Base-by-base conservation (phyloP, 2,329 filamentous ascomycete genomes). In the Hymenoscyphus occultus region DNA sequence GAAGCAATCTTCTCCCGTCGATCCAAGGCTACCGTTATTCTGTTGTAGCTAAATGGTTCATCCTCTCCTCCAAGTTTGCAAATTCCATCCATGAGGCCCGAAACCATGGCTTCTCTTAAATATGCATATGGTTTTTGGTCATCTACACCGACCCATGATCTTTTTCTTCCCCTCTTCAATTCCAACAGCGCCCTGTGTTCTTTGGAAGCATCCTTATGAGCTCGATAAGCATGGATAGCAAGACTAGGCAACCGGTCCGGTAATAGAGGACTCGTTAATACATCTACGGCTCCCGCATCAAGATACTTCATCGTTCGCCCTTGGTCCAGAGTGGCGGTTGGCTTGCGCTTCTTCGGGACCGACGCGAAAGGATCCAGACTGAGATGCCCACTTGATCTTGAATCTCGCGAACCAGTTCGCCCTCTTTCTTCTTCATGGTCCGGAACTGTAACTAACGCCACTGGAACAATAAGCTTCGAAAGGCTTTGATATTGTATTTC, bases 61-160 rank as follows among this genome's bases (percentile, higher is more conserved):
- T 92, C 79, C 80, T 82, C 61, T 79, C 88, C 74, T 79, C 78
- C 79, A 51, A 83, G 85, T 68, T 90, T 90, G 77, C 93, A 97
- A 63, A 97, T 97, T 45, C 91, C 88, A 73, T 89, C 90, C 91
- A 97, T 95, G 64, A 97, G 83, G 64, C 89, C 89, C 1, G 92
- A 95, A 5, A 97, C 93, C 92, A 97, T 97, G 60, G 91, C 91
- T 79, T 97, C 93, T 66, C 93, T 85, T 63, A 97, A 80, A 78
- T 97, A 97, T 16, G 92, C 89, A 78, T 93, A 97, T 1, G 93
- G 92, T 75, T 93, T 90, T 71, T 92, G 86, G 70, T 94, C 91
- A 73, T 91, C 86, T 12, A 96, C 84, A 32, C 93, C 93, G 54
- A 97, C 92, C 93, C 93, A 97, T 0, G 93, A 97, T 62, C 92